These are phyloP conservation scores for Nitzschia putrida DNA, from an alignment of 108 stramenopile species.

Conservation along the genomic window DNA sequence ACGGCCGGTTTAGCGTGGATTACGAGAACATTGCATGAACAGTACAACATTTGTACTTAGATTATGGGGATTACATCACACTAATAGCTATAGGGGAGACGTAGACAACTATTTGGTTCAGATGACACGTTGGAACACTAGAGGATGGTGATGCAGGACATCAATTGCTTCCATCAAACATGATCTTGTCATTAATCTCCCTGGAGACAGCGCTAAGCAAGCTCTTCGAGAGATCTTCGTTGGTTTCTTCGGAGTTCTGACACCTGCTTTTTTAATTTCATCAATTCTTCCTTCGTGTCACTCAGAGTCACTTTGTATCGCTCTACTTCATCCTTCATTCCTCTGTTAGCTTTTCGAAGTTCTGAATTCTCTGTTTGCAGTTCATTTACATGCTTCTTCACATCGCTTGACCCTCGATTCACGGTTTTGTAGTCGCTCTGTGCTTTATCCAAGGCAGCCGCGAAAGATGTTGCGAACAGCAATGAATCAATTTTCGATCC, in stretches of 20 bases:
- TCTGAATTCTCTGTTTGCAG: constrained; percentile 26
- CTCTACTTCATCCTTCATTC: constrained; percentile 29
- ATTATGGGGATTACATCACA: too few relatives aligned
- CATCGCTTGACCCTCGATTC: neutral
- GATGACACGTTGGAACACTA: too few relatives aligned
- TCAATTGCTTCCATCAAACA: too few relatives aligned
- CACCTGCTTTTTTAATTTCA: constrained; percentile 26
- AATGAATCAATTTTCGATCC: constrained; percentile 40
- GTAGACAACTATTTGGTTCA: too few relatives aligned
- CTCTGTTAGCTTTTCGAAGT: constrained; percentile 12
- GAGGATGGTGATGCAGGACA: too few relatives aligned
- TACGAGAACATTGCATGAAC: too few relatives aligned
- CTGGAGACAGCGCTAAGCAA: neutral
- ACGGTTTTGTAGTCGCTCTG: constrained; percentile 37
- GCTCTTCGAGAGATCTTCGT: constrained; percentile 5
- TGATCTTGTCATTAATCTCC: too few relatives aligned
- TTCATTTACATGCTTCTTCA: constrained; percentile 12
- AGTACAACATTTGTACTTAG: too few relatives aligned
- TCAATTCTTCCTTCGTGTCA: constrained; percentile 36
- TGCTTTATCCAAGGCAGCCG: constrained; percentile 44
- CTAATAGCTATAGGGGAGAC: too few relatives aligned
- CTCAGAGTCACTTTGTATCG: constrained; percentile 8
- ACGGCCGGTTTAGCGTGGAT: too few relatives aligned
- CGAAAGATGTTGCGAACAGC: constrained; percentile 51
- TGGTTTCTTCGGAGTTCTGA: constrained; percentile 13